phyloP scores from a whole-genome alignment of 148 eudicot genomes.

The Silene uniflora region DNA sequence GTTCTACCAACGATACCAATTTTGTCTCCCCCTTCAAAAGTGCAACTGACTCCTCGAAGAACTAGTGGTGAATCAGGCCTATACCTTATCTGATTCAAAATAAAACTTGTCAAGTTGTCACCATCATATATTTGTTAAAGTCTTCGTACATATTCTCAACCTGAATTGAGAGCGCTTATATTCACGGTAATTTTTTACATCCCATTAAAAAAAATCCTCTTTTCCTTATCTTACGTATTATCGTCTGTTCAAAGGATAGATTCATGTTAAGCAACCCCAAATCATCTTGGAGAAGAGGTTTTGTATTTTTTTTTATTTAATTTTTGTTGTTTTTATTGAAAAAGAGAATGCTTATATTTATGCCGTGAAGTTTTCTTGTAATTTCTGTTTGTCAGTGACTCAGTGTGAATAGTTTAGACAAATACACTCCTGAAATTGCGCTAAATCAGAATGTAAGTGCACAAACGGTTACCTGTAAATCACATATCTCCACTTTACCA shows the following conservation, averaged over 20 bases:
- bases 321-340: too few relatives aligned
- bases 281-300: too few relatives aligned
- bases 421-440: neutral
- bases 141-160: neutral
- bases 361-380: neutral
- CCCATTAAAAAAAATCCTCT: too few relatives aligned
- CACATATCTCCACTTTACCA: constrained; percentile 79
- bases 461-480: constrained; percentile 54
- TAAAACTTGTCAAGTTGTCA: constrained; percentile 2
- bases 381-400: neutral
- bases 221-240: too few relatives aligned
- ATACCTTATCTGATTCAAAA: constrained; percentile 56
- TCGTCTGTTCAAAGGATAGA: too few relatives aligned
- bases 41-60: constrained; percentile 76
- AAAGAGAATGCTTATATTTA: neutral
- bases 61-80: constrained; percentile 77
- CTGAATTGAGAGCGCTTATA: neutral
- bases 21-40: constrained; percentile 80
- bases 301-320: too few relatives aligned
- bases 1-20: constrained; percentile 93
- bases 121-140: neutral
- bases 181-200: too few relatives aligned
- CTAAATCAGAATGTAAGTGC: neutral
- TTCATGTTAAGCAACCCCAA: too few relatives aligned
- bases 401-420: neutral